Base-by-base conservation (phyloP, 139 green algal genomes). In the Chlamydomonas eustigma region DNA sequence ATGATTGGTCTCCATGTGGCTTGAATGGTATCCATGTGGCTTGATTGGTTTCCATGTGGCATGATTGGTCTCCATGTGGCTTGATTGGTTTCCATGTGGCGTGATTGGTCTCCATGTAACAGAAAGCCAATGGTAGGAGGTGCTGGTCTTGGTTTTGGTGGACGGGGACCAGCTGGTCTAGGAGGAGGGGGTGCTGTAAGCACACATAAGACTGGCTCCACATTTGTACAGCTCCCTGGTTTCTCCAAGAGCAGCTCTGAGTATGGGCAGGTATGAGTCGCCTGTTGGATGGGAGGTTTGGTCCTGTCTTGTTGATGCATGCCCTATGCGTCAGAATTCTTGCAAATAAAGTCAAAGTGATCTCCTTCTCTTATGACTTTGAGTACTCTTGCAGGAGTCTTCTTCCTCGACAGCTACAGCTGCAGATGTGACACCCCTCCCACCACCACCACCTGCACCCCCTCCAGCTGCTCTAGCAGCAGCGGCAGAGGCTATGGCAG, bases 121-220 rank as follows among this genome's bases (percentile, higher is more conserved):
- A 35, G 58, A 28, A 71, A 52, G 8, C 69, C 74, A 3, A 58
- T 64, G 52, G 83, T 89, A 0, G 90, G 90, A 31, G 91, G 90
- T 8, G 79, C 82, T 0, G 91, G 91, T 2, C 80, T 94, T 0
- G 90, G 91, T 38, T 96, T 94, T 81, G 90, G 82, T 4, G 34
- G 30, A 30, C 35, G 18, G 28, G 76, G 39, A 34, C 51, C 50
- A 6, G 34, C 69, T 30, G 65, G 50, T 34, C 64, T 64, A n/a
- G 78, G 50, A 24, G 73, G 35, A 5, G 69, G 76, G 0, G 37
- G 32, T 18, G 50, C 67, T 5, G 3, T 4, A 32, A 36, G 18
- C 37, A 66, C 51, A 24, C 36, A 4, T 38, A 63, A 33, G 0
- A 52, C 22, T 44, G 35, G 37, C 34, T 5, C n/a, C 12, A 52